Evolutionary conservation across 305 asterid genomes (phyloP), one percentile per base, ranked within the genome.

Genomic region (Coffea humblotiana): DNA sequence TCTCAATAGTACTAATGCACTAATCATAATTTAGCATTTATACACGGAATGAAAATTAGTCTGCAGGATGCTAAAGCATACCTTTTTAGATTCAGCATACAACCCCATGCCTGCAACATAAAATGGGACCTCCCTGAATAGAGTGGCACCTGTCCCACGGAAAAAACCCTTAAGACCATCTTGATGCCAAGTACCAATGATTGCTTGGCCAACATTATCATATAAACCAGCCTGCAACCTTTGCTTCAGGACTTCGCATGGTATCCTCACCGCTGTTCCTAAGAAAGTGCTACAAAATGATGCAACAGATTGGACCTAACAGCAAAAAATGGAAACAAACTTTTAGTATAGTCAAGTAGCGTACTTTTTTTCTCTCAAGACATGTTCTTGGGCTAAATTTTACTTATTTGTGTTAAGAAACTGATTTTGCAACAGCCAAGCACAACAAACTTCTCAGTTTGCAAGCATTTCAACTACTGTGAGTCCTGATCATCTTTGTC

Each of bases 141-240:
- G 95, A 72, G 99, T 95, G n/a, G 95, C 98, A 82, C 98, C 98
- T 43, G 98, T 95, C 84, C 99, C 99, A 83, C 99, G 99, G 83
- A 95, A 95, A 80, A 95, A 95, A 0, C 97, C 99, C 84, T 83
- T 85, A 32, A 89, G 86, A 69, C 99, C 99, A 88, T 92, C 99
- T 81, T 90, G 91, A 73, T 87, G 88, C 96, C 97, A 95, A 27
- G 99, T 95, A 58, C 96, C 98, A 65, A 88, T 71, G 49, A 93
- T 86, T 74, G 98, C 99, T 74, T 92, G 90, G 65, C 97, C 98
- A 19, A 92, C 99, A 83, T 91, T 91, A 72, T 93, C 87, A 82
- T 87, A 93, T 67, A 95, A 81, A 79, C 98, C 99, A 81, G 98
- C 99, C 80, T 95, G 99, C 77, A 85, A 88, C 83, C 99, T 90